Conservation (phyloP, 768 basidiomycete species). For the Pulveroboletus sp. region DNA sequence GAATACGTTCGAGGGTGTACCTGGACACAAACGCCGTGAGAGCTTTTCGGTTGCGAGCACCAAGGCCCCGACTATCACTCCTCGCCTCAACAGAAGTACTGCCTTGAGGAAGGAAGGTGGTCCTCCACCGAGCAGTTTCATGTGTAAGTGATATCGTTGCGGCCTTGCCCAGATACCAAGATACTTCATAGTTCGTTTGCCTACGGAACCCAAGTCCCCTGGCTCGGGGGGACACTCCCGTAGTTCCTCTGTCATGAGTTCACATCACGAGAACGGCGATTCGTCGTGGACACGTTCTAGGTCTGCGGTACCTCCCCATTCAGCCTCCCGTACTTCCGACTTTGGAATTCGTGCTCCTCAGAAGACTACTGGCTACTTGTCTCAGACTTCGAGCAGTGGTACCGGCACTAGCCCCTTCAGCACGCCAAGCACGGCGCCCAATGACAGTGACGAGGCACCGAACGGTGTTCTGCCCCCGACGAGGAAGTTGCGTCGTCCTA, state of each 20-base stretch:
- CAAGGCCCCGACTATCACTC: conserved; percentile 38
- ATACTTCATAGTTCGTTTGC: conserved; percentile 40
- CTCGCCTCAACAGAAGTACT: conserved; percentile 43
- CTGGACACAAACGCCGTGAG: conserved; percentile 79
- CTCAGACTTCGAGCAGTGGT: conserved; percentile 25
- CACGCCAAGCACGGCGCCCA: conserved; percentile 20
- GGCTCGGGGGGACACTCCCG: conserved; percentile 35
- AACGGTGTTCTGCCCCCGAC: conserved; percentile 22
- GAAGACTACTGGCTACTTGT: conserved; percentile 20
- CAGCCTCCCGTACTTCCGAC: conserved; percentile 39
- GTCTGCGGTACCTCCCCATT: conserved; percentile 32
- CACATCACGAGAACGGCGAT: conserved; percentile 20
- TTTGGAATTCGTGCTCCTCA: conserved; percentile 10
- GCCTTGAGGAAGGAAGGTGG: conserved; percentile 41
- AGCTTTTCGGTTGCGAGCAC: conserved; percentile 63
- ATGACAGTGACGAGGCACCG: conserved; percentile 20
- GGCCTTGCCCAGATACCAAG: not conserved
- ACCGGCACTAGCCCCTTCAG: conserved; percentile 26
- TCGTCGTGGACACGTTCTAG: conserved; percentile 12
- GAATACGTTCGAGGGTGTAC: conserved; percentile 70
- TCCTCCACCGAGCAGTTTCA: conserved; percentile 62
- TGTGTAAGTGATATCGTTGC: conserved; percentile 47
- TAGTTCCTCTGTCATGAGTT: conserved; percentile 38
- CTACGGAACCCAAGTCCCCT: conserved; percentile 39
- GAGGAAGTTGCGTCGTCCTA: conserved; percentile 43